Base-by-base conservation (phyloP, 768 basidiomycete genomes). In the Mycena capillaripes region DNA sequence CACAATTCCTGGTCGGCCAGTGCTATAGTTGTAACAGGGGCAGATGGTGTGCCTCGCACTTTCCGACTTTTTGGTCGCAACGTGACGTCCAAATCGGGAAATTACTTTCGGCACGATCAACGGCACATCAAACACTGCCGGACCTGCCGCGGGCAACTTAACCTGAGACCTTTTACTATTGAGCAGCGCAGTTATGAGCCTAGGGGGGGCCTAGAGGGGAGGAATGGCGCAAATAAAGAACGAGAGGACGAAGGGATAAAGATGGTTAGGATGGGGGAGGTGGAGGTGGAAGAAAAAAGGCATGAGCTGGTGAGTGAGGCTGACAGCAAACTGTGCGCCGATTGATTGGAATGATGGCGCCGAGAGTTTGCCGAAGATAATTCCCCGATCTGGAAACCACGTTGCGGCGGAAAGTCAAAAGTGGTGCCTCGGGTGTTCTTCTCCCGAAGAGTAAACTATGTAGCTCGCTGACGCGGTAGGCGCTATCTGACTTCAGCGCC, bases 81-180 rank as follows among this genome's bases (percentile, higher is more conserved):
- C 46, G 46, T 48, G 46, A 48, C 32, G 56, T 57, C 56, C 56
- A 34, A 36, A 57, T 57, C 56, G 56, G 56, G 56, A 21, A 25
- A 36, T 57, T 57, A 57, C 34, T 57, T 57, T 57, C 56, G 56
- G 56, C 56, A 57, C 56, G 56, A 57, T 57, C 56, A 57, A 57
- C 34, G 19, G 56, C 56, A 57, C 34, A 57, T 57, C 32, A 36
- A 57, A 48, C n/a, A 48, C 46, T 48, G 46, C 46, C 46, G 46
- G 46, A 48, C 23, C 46, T 48, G 46, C 46, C 46, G 46, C 23
- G 46, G 46, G 46, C 46, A 48, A 48, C 46, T 48, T 48, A 48
- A 48, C 46, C 23, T 48, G 46, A 48, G 46, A 48, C 46, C 46
- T 48, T 48, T 36, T 12, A 36, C 34, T 36, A 36, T 36, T 36